Evolutionary conservation across 2,329 filamentous ascomycete species (phyloP).

Genomic region (Talaromyces sp.): DNA sequence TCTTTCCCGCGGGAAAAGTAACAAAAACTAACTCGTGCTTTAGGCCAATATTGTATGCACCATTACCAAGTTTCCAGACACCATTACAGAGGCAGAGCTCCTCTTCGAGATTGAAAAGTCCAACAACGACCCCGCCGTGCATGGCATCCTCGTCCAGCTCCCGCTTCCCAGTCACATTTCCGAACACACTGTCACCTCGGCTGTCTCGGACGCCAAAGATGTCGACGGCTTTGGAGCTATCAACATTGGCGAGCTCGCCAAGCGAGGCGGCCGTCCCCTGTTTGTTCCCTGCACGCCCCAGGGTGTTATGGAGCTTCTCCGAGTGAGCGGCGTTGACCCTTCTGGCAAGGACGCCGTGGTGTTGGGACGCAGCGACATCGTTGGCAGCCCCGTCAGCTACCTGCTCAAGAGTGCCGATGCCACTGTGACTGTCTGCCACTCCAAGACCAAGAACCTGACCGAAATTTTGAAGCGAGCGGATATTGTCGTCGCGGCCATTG

Average conservation of each 20-base stretch:
- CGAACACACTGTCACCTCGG: slow-evolving; percentile 84
- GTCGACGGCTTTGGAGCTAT: slow-evolving; percentile 92
- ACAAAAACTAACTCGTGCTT: background rate
- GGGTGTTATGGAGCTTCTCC: slow-evolving; percentile 88
- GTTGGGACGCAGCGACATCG: slow-evolving; percentile 91
- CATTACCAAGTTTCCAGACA: slow-evolving; percentile 75
- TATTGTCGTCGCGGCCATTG: slow-evolving; percentile 87
- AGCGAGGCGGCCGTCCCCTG: slow-evolving; percentile 81
- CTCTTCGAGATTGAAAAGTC: slow-evolving; percentile 73
- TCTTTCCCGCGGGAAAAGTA: slow-evolving; percentile 7
- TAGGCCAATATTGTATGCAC: slow-evolving; percentile 90
- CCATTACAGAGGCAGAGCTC: slow-evolving; percentile 78
- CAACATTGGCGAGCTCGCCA: slow-evolving; percentile 96
- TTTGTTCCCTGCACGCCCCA: slow-evolving; percentile 96
- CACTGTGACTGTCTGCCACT: slow-evolving; percentile 95
- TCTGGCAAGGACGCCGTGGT: slow-evolving; percentile 92
- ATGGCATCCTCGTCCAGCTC: slow-evolving; percentile 91
- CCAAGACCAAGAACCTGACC: slow-evolving; percentile 70
- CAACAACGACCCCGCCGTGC: slow-evolving; percentile 81
- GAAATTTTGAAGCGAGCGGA: slow-evolving; percentile 78
- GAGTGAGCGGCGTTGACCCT: slow-evolving; percentile 77
- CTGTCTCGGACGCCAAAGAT: slow-evolving; percentile 90
- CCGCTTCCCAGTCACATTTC: slow-evolving; percentile 85
- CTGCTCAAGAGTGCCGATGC: slow-evolving; percentile 92
- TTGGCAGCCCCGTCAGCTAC: slow-evolving; percentile 94